These are phyloP conservation scores for Nigrospora osmanthi DNA, from an alignment of 2,329 filamentous ascomycete genomes.

Conservation along the genomic window DNA sequence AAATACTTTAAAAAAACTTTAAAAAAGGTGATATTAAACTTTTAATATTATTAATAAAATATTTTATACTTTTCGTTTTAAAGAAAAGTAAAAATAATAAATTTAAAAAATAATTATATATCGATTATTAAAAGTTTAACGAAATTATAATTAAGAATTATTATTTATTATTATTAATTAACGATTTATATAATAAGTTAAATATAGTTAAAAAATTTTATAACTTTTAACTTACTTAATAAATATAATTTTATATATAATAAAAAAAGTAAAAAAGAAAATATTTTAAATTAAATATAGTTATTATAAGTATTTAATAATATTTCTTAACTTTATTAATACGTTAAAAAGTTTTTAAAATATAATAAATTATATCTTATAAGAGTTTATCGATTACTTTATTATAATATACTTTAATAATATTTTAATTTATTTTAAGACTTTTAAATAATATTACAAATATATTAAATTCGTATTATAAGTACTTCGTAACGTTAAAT, in stretches of 20 bases:
- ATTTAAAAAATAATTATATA: conserved; percentile 7
- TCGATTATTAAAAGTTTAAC: conserved; percentile 17
- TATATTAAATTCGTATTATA: conserved; percentile 13
- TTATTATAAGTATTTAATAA: conserved; percentile 20
- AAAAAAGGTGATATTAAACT: neutral
- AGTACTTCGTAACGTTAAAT: neutral
- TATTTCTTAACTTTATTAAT: conserved; percentile 18
- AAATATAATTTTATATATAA: conserved; percentile 13
- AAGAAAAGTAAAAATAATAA: conserved; percentile 2
- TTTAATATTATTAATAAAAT: neutral
- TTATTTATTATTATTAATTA: conserved; percentile 13
- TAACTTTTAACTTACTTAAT: conserved; percentile 5
- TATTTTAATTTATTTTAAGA: conserved; percentile 17
- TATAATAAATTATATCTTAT: conserved; percentile 5
- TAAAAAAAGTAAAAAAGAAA: conserved; percentile 18
- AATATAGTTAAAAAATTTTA: conserved; percentile 5
- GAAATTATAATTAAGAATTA: conserved; percentile 14
- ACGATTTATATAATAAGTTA: conserved; percentile 10
- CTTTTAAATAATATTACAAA: conserved; percentile 12
- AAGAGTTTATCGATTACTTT: conserved; percentile 3
- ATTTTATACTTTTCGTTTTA: conserved; percentile 9
- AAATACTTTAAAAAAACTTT: neutral
- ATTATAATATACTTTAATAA: conserved; percentile 10
- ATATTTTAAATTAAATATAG: conserved; percentile 17
- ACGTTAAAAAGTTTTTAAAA: conserved; percentile 5